Percentiles rank a stretch among this genome's conserved stretches.
Evolutionary conservation across 179 eudicot species (phyloP).

Genomic region (Beta corolliflora): DNA sequence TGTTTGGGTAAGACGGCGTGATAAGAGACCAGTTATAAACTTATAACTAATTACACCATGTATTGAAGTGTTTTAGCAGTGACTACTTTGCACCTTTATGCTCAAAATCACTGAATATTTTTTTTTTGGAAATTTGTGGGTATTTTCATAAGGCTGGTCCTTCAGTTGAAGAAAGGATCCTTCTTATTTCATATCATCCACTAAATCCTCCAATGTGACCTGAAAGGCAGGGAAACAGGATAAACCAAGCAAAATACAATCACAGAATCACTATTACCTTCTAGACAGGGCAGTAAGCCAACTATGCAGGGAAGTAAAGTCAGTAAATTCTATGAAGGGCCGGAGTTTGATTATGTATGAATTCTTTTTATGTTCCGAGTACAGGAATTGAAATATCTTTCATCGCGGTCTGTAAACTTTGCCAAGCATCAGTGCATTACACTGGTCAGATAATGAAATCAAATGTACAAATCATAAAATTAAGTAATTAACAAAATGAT

Average conservation of each 20-base stretch:
- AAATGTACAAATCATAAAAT: not conserved
- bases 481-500: not conserved
- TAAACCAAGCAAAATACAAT: not conserved
- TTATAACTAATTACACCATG: no score
- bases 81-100: not conserved
- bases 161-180: not conserved
- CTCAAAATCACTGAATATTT: not conserved
- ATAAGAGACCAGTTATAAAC: no score
- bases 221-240: not conserved
- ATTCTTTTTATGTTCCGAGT: not conserved
- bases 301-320: not conserved
- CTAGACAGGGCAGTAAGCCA: not conserved
- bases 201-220: not conserved
- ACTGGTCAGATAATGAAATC: no score
- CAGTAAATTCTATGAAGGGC: not conserved
- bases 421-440: no score
- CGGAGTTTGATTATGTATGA: not conserved
- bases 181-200: not conserved
- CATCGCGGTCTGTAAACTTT: no score
- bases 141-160: not conserved
- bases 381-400: not conserved
- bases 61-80: not conserved
- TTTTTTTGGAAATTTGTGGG: not conserved
- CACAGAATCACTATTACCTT: not conserved
- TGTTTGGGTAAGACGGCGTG: no score